These are phyloP conservation scores for Trichoderma koningiopsis DNA, from an alignment of 2,329 filamentous ascomycete species.

Conservation along the genomic window DNA sequence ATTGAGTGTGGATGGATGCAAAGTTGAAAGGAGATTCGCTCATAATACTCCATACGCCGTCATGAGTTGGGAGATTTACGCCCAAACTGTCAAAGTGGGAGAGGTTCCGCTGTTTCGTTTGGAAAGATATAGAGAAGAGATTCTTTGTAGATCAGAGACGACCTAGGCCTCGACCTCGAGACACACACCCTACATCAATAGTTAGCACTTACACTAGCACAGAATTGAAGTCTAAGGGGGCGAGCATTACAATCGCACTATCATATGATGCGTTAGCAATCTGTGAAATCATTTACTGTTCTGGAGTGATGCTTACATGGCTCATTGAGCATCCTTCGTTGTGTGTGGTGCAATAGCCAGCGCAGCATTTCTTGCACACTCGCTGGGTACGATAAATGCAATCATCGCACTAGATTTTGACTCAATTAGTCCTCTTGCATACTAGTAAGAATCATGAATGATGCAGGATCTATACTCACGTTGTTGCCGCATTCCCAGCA, in stretches of 20 bases:
- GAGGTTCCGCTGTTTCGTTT: not conserved
- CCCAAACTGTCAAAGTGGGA: not conserved
- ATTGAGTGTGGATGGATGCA: not conserved
- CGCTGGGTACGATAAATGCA: conserved; percentile 75
- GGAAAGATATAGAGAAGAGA: not conserved
- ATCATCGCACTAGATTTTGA: conserved; percentile 62
- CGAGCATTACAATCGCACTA: conserved; percentile 18
- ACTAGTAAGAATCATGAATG: not conserved
- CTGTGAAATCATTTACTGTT: not conserved
- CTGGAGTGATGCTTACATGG: conserved; percentile 45
- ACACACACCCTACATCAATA: conserved; percentile 41
- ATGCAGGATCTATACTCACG: conserved; percentile 50
- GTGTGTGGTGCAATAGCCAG: conserved; percentile 81
- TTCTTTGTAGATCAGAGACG: conserved; percentile 20
- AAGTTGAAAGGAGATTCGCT: conserved; percentile 8
- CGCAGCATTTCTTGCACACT: conserved; percentile 70
- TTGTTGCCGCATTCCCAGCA: conserved; percentile 89
- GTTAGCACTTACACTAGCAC: not conserved
- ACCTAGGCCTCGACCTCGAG: conserved; percentile 35
- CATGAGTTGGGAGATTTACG: conserved; percentile 3
- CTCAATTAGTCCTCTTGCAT: conserved; percentile 15
- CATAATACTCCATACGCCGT: conserved; percentile 12
- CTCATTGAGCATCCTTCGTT: conserved; percentile 78
- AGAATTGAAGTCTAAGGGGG: not conserved
- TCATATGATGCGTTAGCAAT: conserved; percentile 8